A percentile compares a stretch with the other conserved stretches of the same genome.
Evolutionary conservation across 2,329 filamentous ascomycete species (phyloP).

Genomic region (Pyricularia pennisetigena): DNA sequence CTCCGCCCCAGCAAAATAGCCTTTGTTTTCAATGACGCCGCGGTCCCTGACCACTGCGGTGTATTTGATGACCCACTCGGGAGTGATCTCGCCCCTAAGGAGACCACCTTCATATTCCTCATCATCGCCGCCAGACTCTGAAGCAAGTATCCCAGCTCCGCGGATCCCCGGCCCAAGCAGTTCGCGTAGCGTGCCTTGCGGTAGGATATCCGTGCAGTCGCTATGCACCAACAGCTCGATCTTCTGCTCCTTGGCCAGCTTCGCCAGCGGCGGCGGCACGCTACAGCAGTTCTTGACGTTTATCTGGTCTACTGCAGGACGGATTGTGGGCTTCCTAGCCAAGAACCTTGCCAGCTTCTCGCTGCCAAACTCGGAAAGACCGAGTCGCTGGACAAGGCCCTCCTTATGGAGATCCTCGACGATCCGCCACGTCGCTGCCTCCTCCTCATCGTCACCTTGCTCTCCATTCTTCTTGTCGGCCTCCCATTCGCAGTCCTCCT

Average conservation of each 20-base stretch:
- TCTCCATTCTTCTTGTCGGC: conserved; percentile 51
- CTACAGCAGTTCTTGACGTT: conserved; percentile 94
- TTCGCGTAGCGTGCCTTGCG: conserved; percentile 73
- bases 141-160: conserved; percentile 68
- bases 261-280: conserved; percentile 76
- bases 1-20: conserved; percentile 85
- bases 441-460: conserved; percentile 58
- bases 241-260: conserved; percentile 70
- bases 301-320: conserved; percentile 86
- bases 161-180: conserved; percentile 63
- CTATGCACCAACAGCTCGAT: conserved; percentile 91
- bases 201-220: conserved; percentile 86
- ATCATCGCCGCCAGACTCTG: conserved; percentile 15
- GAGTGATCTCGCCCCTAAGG: conserved; percentile 67
- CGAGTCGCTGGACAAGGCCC: conserved; percentile 65
- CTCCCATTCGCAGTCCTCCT: conserved; percentile 80
- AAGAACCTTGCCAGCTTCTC: conserved; percentile 74
- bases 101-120: conserved; percentile 27
- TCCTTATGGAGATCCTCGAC: conserved; percentile 66
- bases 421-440: conserved; percentile 54
- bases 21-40: conserved; percentile 96
- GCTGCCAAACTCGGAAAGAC: conserved; percentile 84
- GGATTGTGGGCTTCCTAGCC: conserved; percentile 37
- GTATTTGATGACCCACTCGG: conserved; percentile 95
- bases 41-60: conserved; percentile 89